Base-by-base conservation (phyloP, 2,329 filamentous ascomycete species). In the Orbilia ellipsospora region DNA sequence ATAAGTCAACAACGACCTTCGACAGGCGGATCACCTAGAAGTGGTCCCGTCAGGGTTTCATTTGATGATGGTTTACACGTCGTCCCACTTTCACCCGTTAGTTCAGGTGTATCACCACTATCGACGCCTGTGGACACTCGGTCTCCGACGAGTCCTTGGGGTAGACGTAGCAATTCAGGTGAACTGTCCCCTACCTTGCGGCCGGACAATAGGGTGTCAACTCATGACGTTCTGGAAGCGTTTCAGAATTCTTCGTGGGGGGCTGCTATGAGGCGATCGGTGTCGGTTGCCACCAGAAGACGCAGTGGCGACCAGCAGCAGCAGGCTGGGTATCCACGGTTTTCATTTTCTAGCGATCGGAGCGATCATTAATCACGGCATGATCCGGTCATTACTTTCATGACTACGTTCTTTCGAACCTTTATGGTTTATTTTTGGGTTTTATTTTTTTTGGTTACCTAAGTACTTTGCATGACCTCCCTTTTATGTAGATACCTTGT, bases 141-240 rank as follows among this genome's bases (percentile, higher is more conserved):
- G n/a, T 40, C 52, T 23, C 65, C 72, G 26, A 48, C 44, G n/a
- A 50, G 59, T 6, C 65, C 72, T 7, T 75, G 64, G 72, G 55
- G 45, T 57, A 48, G 77, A 69, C 15, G 68, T 60, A 52, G 66
- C 23, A 28, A 40, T 36, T 40, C 64, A 2, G 77, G 62, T 16
- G 73, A 60, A 15, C 16, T 56, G 26, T 70, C 50, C 7, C 67
- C 66, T 12, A 61, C 61, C 45, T 60, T 73, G 44, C 74, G 74
- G 10, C 57, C 66, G 2, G 77, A 75, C 10, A 75, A 73, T 63
- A 72, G 77, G 31, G 50, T 78, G 28, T 75, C 78, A 45, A 70
- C 78, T n/a, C 74, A 78, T 23, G 75, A 79, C 31, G 79, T 78
- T 55, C 68, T 79, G 31, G 77, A 78, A 54, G 78, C 77, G 63